Conservation (phyloP, 441 rosid genomes). For the Biscutella auriculata region DNA sequence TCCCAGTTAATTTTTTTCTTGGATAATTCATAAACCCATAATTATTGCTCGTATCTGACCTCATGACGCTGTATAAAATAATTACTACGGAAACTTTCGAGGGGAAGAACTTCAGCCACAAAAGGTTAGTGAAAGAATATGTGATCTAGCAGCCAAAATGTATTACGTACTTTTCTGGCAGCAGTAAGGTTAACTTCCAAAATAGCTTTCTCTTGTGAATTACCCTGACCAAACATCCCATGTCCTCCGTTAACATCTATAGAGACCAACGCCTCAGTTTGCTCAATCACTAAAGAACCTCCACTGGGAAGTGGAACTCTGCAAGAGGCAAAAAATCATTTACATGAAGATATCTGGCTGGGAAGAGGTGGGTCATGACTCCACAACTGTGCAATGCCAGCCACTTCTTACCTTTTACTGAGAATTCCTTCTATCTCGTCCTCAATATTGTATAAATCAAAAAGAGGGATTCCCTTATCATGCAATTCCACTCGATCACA, state of each 20-base stretch:
- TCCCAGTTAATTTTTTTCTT: neutral
- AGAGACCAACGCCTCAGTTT: slow-evolving; percentile 95
- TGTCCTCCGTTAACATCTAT: slow-evolving; percentile 98
- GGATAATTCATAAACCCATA: neutral
- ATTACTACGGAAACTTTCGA: neutral
- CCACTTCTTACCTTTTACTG: slow-evolving; percentile 66
- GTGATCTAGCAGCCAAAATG: neutral
- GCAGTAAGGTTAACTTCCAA: slow-evolving; percentile 90
- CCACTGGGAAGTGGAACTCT: slow-evolving; percentile 87
- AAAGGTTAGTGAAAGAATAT: neutral
- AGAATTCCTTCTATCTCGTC: slow-evolving; percentile 79
- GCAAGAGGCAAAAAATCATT: slow-evolving; percentile 14
- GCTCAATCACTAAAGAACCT: slow-evolving; percentile 94
- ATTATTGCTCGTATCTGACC: neutral
- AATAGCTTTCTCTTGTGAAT: slow-evolving; percentile 84
- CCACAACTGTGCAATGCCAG: neutral
- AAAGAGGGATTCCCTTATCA: slow-evolving; percentile 65
- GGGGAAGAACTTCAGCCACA: neutral
- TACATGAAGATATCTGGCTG: slow-evolving; percentile 6
- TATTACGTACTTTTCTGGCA: slow-evolving; percentile 64
- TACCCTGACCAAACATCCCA: slow-evolving; percentile 79
- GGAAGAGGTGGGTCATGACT: neutral
- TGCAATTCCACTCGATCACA: slow-evolving; percentile 76
- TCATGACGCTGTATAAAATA: neutral
- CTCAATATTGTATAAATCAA: slow-evolving; percentile 76